Base-by-base conservation (phyloP, 2,329 filamentous ascomycete species). In the Colletotrichum filicis region DNA sequence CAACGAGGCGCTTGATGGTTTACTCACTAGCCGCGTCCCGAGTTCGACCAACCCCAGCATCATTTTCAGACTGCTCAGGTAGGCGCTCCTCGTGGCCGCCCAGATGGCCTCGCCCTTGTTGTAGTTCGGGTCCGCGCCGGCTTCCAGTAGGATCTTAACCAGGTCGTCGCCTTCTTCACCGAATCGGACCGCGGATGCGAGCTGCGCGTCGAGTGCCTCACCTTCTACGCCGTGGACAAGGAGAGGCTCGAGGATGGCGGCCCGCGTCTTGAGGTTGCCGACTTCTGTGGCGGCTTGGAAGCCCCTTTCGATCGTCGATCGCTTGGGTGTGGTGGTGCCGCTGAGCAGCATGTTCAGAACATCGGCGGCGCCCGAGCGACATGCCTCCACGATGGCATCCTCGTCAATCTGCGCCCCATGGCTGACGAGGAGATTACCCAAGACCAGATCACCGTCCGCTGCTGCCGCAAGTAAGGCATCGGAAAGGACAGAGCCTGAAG, bases 241-340 rank as follows among this genome's bases (percentile, higher is more conserved):
- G 1, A 92, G 81, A 2, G 88, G 78, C 64, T 86, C 82, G 57
- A 91, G 89, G 2, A 91, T 81, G 26, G 83, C 82, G 0, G 85
- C 85, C 2, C 88, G 82, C 52, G 83, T 85, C 65, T 82, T 83
- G 5, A 91, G 78, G 70, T 90, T 86, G 1, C 85, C 79, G 1
- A 90, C 82, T 65, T 88, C 85, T 0, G 87, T 89, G 0, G 89
- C 88, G 2, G 88, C 88, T 73, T 90, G 86, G 57, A 91, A 91
- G 0, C 86, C 88, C 52, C 84, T 83, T 35, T 86, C 83, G 4
- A 91, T 78, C 0, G 85, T 88, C 7, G 79, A 77, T 60, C 83
- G 83, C 12, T 82, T 82, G 0, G 85, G 78, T 4, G 83, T 77
- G 0, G 76, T 78, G 28, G 83, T 82, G 1, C 84, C 83, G 28